Conservation (phyloP, 352 stramenopile species). For the Albugo candida region DNA sequence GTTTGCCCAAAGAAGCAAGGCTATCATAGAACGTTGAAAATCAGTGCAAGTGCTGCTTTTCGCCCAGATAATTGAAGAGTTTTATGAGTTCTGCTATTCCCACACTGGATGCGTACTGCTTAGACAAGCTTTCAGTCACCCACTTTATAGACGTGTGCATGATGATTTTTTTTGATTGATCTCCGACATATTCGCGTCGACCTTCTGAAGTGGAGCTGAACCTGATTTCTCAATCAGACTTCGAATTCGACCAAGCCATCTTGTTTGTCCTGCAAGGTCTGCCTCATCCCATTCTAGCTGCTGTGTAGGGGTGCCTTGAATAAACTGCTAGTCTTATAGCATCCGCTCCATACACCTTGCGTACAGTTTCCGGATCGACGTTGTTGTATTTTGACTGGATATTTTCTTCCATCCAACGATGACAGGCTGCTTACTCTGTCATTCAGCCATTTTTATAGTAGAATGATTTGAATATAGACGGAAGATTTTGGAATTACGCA, state of each 20-base stretch:
- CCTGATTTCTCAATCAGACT: conserved; percentile 18
- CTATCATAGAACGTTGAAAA: conserved; percentile 39
- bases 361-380: conserved; percentile 95
- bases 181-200: conserved; percentile 1
- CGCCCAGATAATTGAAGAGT: conserved; percentile 60
- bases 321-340: conserved; percentile 84
- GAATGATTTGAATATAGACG: conserved; percentile 24
- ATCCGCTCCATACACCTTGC: conserved; percentile 87
- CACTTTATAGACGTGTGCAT: conserved; percentile 58
- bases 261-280: conserved; percentile 63
- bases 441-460: conserved; percentile 27
- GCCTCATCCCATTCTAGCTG: conserved; percentile 82
- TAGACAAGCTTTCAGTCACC: conserved; percentile 53
- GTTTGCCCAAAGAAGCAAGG: conserved; percentile 64
- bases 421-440: conserved; percentile 25
- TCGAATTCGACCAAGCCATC: conserved; percentile 70
- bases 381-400: conserved; percentile 98
- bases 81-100: conserved; percentile 83
- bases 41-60: conserved; percentile 18
- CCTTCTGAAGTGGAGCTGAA: background rate
- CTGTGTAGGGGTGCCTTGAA: conserved; percentile 82
- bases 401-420: conserved; percentile 87
- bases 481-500: conserved; percentile 45
- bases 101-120: conserved; percentile 75
- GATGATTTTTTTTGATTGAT: conserved; percentile 27